Evolutionary conservation across 352 stramenopile genomes (phyloP).

Genomic region (Phytophthora crassamura): DNA sequence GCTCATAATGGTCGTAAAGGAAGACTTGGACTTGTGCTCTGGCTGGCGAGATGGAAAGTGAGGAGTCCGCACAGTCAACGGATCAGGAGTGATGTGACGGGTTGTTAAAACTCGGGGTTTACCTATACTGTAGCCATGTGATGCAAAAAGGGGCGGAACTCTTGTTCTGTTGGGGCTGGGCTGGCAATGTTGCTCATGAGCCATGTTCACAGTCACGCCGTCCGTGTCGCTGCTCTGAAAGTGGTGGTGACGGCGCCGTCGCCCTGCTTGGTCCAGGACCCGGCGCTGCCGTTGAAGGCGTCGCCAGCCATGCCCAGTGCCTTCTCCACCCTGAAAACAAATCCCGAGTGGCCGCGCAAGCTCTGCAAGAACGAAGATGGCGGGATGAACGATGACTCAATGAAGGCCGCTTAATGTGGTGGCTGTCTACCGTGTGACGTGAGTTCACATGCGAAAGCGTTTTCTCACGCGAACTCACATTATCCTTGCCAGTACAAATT

Average conservation of each 20-base stretch:
- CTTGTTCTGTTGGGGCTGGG: no score
- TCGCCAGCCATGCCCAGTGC: constrained; percentile 25
- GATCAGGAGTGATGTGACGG: constrained; percentile 2
- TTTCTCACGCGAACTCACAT: no score
- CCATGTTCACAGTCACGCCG: constrained; percentile 18
- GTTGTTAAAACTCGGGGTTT: constrained; percentile 1
- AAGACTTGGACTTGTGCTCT: neutral
- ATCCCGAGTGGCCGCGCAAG: no score
- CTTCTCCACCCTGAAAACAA: no score
- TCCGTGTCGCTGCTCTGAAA: constrained; percentile 11
- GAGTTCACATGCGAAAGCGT: no score
- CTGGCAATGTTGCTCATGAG: no score
- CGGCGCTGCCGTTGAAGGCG: constrained; percentile 1
- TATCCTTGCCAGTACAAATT: no score
- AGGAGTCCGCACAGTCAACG: neutral
- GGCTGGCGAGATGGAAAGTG: constrained; percentile 9
- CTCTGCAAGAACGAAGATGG: no score
- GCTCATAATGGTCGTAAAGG: constrained; percentile 10
- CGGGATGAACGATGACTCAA: no score
- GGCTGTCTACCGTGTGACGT: no score
- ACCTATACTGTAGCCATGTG: constrained; percentile 4
- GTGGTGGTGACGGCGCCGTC: constrained; percentile 3
- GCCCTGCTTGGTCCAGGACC: constrained; percentile 4
- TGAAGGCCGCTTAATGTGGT: no score
- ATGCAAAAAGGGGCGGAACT: neutral